A percentile compares a stretch with the other conserved stretches of the same genome.
phyloP scores from a whole-genome alignment of 768 basidiomycete species.

The Coprinopsis strossmayeri region DNA sequence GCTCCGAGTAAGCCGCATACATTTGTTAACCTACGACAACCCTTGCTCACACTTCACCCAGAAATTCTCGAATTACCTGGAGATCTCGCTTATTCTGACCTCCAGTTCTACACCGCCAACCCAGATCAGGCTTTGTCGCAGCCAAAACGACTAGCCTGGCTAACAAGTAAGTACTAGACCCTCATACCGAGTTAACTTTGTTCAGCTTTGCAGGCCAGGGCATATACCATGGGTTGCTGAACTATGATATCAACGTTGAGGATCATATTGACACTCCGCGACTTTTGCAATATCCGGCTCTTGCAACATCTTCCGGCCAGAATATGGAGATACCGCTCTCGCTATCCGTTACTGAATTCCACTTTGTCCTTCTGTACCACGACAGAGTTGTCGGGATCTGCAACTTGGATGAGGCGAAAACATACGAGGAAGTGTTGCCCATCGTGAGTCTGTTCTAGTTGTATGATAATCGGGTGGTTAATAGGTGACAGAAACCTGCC shows the following conservation, averaged over 20 bases:
- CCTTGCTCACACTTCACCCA: constrained; percentile 23
- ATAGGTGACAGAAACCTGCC: constrained; percentile 52
- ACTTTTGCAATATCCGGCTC: constrained; percentile 68
- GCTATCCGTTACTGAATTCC: no score
- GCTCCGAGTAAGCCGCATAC: constrained; percentile 64
- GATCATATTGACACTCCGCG: constrained; percentile 73
- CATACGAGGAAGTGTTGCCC: constrained; percentile 80
- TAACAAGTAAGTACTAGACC: constrained; percentile 58
- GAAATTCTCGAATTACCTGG: constrained; percentile 92
- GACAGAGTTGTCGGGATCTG: constrained; percentile 85
- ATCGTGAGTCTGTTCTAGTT: constrained; percentile 43
- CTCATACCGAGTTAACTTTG: not conserved
- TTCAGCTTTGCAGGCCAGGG: constrained; percentile 56
- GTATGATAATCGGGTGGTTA: not conserved
- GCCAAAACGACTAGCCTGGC: constrained; percentile 81
- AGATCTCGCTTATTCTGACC: constrained; percentile 62
- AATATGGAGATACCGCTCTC: constrained; percentile 40
- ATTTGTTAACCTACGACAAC: constrained; percentile 14
- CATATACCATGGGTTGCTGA: constrained; percentile 78
- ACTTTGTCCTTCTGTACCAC: constrained; percentile 74
- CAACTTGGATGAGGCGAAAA: constrained; percentile 69
- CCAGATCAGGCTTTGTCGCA: constrained; percentile 63
- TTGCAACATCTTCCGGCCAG: constrained; percentile 20
- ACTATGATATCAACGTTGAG: constrained; percentile 62
- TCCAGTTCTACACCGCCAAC: constrained; percentile 73